Conservation (phyloP, 2,329 filamentous ascomycete species). For the Lasiodiplodia theobromae region DNA sequence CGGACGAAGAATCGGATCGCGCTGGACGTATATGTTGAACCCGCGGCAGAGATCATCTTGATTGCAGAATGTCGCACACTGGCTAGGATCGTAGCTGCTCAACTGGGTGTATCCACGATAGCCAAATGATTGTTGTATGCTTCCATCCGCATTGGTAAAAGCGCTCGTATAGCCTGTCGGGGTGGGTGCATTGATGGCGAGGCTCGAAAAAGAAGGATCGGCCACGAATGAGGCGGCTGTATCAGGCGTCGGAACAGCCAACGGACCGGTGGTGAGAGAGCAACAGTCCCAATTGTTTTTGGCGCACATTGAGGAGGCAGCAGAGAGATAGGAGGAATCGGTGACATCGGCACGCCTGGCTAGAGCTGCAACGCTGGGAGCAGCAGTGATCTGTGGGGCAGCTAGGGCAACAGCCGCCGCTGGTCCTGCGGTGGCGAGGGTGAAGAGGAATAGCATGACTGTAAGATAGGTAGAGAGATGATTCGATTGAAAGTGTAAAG, state of each 20-base stretch:
- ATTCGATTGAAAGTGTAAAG: neutral
- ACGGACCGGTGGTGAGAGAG: neutral
- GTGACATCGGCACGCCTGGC: neutral
- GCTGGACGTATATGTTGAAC: slow-evolving; percentile 37
- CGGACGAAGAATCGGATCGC: slow-evolving; percentile 38
- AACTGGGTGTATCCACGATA: slow-evolving; percentile 31
- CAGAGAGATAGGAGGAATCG: neutral
- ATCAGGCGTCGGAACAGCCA: neutral
- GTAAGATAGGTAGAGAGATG: no score
- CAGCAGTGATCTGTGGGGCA: neutral
- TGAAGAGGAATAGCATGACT: neutral
- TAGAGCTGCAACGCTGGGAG: neutral
- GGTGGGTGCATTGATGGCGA: neutral
- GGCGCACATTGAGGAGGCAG: neutral
- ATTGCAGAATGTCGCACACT: slow-evolving; percentile 32
- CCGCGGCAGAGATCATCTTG: slow-evolving; percentile 31
- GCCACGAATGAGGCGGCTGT: neutral
- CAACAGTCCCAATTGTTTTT: slow-evolving; percentile 14
- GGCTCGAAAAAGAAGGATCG: neutral
- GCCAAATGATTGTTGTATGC: slow-evolving; percentile 10
- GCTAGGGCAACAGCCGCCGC: neutral
- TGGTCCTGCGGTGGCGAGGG: neutral
- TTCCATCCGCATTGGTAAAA: slow-evolving; percentile 31
- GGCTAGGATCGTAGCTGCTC: slow-evolving; percentile 29
- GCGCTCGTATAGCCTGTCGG: slow-evolving; percentile 30